phyloP scores from a whole-genome alignment of 1,284 basidiomycete species.

The Kalmanozyma brasiliensis region DNA sequence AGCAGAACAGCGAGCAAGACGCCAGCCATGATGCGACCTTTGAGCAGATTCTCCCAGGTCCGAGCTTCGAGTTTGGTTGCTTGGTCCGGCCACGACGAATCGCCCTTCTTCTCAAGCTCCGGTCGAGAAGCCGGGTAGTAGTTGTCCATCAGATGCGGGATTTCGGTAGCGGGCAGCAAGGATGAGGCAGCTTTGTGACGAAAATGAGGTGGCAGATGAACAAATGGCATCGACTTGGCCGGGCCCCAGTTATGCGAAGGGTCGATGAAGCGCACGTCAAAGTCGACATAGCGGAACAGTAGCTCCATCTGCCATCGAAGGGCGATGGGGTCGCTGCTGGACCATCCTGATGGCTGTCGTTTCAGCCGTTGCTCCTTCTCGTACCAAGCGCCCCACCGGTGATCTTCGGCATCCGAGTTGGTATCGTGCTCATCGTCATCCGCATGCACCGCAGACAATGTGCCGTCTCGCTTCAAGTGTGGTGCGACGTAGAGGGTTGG shows the following conservation, averaged over 20 bases:
- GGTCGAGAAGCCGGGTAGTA: slow-evolving; percentile 38
- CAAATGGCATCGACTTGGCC: slow-evolving; percentile 52
- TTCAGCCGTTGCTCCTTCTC: background rate
- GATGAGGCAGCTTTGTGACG: slow-evolving; percentile 20
- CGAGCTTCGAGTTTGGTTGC: slow-evolving; percentile 32
- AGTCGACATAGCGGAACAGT: slow-evolving; percentile 43
- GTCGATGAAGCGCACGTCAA: slow-evolving; percentile 45
- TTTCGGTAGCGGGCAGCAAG: slow-evolving; percentile 28
- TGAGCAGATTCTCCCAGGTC: slow-evolving; percentile 40
- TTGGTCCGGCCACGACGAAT: slow-evolving; percentile 11
- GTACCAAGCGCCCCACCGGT: no score
- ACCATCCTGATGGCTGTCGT: slow-evolving; percentile 38
- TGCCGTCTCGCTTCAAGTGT: slow-evolving; percentile 38
- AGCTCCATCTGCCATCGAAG: slow-evolving; percentile 63
- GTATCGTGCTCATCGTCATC: background rate
- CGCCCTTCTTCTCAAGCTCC: slow-evolving; percentile 41
- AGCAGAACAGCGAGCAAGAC: slow-evolving; percentile 34
- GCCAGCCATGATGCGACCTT: slow-evolving; percentile 45
- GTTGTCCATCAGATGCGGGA: slow-evolving; percentile 52
- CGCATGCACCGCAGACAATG: slow-evolving; percentile 12
- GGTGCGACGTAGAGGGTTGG: slow-evolving; percentile 50
- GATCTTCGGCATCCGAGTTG: background rate
- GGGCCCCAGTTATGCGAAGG: slow-evolving; percentile 56
- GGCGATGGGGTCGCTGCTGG: slow-evolving; percentile 57
- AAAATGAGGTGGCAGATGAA: slow-evolving; percentile 40